Conservation (phyloP, 208 protist species). For the Lotmaria passim region DNA sequence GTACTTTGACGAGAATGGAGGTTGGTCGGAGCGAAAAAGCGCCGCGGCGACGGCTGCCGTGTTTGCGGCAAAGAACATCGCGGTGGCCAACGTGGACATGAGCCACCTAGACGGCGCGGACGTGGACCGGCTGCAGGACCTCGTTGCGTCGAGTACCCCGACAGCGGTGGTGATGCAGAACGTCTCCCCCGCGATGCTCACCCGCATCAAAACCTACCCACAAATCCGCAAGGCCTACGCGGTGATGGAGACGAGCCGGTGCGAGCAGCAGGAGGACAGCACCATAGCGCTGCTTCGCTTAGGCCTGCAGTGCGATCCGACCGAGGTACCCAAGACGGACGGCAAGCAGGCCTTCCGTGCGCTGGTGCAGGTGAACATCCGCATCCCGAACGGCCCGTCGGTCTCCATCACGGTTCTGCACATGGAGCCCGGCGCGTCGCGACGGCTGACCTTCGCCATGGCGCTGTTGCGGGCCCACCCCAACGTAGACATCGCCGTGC, state of each 20-base stretch:
- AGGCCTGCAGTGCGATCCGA: slow-evolving; percentile 60
- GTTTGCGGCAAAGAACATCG: slow-evolving; percentile 48
- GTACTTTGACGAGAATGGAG: slow-evolving; percentile 70
- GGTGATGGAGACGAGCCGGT: slow-evolving; percentile 62
- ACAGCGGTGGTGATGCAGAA: slow-evolving; percentile 79
- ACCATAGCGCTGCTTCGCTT: slow-evolving; percentile 70
- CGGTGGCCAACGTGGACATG: slow-evolving; percentile 72
- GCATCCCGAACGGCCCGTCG: slow-evolving; percentile 37
- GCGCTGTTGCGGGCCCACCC: slow-evolving; percentile 45
- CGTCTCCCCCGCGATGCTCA: slow-evolving; percentile 42
- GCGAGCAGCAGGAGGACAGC: slow-evolving; percentile 58
- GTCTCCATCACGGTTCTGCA: slow-evolving; percentile 59
- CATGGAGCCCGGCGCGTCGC: slow-evolving; percentile 48
- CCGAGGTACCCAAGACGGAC: slow-evolving; percentile 58
- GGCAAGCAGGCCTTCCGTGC: slow-evolving; percentile 42
- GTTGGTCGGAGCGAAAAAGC: slow-evolving; percentile 66
- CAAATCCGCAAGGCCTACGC: slow-evolving; percentile 70
- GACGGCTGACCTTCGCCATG: slow-evolving; percentile 46
- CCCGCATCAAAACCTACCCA: slow-evolving; percentile 59
- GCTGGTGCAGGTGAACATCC: slow-evolving; percentile 57
- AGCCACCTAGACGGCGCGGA: slow-evolving; percentile 44
- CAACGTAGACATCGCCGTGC: slow-evolving; percentile 46
- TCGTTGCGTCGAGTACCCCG: slow-evolving; percentile 50
- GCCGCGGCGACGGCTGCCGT: slow-evolving; percentile 20
- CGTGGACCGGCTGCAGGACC: slow-evolving; percentile 62